These are phyloP conservation scores for Nepenthes gracilis DNA, from an alignment of 148 eudicot genomes.

Conservation along the genomic window DNA sequence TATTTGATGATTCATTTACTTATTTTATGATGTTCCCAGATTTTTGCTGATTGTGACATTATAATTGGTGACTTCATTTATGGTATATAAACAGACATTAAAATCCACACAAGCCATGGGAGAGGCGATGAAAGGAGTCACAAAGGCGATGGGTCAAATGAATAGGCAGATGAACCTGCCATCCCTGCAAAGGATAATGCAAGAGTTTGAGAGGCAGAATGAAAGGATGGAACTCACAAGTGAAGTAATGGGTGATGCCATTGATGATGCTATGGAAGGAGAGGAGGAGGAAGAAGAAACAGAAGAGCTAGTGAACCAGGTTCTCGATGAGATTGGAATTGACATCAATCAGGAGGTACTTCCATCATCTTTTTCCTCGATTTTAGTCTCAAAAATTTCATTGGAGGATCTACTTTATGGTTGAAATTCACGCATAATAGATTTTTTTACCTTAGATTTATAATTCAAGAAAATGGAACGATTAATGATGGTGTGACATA, in stretches of 20 bases:
- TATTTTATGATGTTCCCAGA: no score
- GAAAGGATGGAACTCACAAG: conserved; percentile 93
- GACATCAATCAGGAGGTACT: conserved; percentile 78
- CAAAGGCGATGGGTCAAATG: conserved; percentile 99
- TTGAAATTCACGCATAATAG: no score
- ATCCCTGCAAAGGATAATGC: conserved; percentile 86
- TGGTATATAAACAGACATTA: conserved; percentile 45
- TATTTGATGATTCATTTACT: no score
- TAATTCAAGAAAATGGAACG: no score
- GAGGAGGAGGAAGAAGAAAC: conserved; percentile 98
- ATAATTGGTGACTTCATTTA: neutral
- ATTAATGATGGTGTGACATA: no score
- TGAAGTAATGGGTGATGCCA: conserved; percentile 96
- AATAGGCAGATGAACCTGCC: conserved; percentile 98
- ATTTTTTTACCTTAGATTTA: no score
- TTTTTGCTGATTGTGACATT: no score
- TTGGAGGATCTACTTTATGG: no score
- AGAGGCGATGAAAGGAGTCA: conserved; percentile 98
- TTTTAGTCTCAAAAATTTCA: neutral
- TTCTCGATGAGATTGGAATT: conserved; percentile 95
- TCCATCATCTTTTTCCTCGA: neutral
- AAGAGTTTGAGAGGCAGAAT: conserved; percentile 95
- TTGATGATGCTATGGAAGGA: conserved; percentile 98
- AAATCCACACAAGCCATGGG: conserved; percentile 99
- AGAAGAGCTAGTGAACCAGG: conserved; percentile 87